A percentile compares a stretch with the other conserved stretches of the same genome.
Conservation (phyloP, 495 filamentous ascomycete genomes). For the Xylaria curta region DNA sequence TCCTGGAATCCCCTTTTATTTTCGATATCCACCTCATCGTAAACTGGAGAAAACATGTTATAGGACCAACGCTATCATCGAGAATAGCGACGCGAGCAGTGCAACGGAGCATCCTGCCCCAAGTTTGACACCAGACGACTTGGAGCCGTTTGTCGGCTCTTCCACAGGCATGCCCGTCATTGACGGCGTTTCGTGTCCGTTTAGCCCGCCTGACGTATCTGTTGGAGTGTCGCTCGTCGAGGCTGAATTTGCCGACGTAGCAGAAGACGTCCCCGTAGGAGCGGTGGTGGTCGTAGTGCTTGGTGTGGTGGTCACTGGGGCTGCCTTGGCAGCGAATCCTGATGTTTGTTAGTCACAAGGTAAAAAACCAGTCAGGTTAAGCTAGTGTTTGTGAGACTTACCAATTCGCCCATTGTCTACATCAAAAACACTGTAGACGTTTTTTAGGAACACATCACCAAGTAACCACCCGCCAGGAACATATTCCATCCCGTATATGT, state of each 20-base stretch:
- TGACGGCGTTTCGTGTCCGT: slow-evolving; percentile 24
- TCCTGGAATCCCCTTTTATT: neutral
- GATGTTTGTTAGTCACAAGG: neutral
- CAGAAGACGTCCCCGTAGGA: slow-evolving; percentile 20
- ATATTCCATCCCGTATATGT: slow-evolving; percentile 62
- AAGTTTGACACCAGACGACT: slow-evolving; percentile 10
- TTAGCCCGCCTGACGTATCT: neutral
- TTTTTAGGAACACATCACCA: slow-evolving; percentile 86
- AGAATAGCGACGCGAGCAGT: slow-evolving; percentile 12
- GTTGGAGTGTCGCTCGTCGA: neutral
- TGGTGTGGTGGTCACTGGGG: slow-evolving; percentile 27
- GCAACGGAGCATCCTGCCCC: slow-evolving; percentile 12
- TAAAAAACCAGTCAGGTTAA: neutral
- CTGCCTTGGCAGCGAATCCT: slow-evolving; percentile 50
- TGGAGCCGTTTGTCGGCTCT: neutral
- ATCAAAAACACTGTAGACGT: slow-evolving; percentile 89
- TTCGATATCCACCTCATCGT: neutral
- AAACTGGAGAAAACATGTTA: neutral
- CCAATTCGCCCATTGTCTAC: slow-evolving; percentile 63
- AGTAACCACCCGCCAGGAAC: slow-evolving; percentile 68
- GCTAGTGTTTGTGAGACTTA: slow-evolving; percentile 34
- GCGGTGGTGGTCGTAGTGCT: slow-evolving; percentile 27
- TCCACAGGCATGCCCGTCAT: neutral
- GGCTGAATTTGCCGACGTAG: neutral
- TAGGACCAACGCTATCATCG: slow-evolving; percentile 5